A percentile compares a stretch with the other conserved stretches of the same genome.
These are phyloP conservation scores for Candida tallmaniae DNA, from an alignment of 805 yeast species.

Conservation along the genomic window DNA sequence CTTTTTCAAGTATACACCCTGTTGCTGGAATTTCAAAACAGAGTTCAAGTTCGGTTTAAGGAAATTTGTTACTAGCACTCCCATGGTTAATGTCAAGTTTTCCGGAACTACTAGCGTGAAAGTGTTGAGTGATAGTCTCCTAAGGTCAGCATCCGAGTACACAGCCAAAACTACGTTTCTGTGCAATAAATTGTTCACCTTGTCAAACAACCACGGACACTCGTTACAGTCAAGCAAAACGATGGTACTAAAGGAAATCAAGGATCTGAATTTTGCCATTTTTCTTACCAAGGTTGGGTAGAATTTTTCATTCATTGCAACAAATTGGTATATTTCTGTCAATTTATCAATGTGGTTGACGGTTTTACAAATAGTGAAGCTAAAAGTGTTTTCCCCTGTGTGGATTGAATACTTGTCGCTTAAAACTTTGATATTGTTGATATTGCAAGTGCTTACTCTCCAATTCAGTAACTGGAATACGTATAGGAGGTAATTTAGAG, in stretches of 20 bases:
- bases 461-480: constrained; percentile 11
- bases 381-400: not conserved
- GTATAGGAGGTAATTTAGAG: constrained; percentile 13
- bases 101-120: constrained; percentile 8
- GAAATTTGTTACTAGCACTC: constrained; percentile 1
- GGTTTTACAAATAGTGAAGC: not conserved
- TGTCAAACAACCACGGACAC: constrained; percentile 13
- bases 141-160: constrained; percentile 13
- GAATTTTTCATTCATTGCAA: constrained; percentile 9
- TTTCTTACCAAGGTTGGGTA: constrained; percentile 1
- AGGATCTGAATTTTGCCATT: constrained; percentile 1
- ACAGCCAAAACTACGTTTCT: constrained; percentile 10
- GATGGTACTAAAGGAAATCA: constrained; percentile 6
- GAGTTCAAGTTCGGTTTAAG: not conserved
- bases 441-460: constrained; percentile 8
- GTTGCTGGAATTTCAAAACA: constrained; percentile 1
- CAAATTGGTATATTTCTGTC: constrained; percentile 7
- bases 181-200: constrained; percentile 7
- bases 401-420: constrained; percentile 2
- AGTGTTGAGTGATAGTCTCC: constrained; percentile 7
- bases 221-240: constrained; percentile 13
- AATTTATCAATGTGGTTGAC: constrained; percentile 3
- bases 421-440: not conserved
- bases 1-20: constrained; percentile 1
- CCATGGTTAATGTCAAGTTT: constrained; percentile 3